Evolutionary conservation across 2,329 filamentous ascomycete genomes (phyloP).

Genomic region (Eurotiales sp.): DNA sequence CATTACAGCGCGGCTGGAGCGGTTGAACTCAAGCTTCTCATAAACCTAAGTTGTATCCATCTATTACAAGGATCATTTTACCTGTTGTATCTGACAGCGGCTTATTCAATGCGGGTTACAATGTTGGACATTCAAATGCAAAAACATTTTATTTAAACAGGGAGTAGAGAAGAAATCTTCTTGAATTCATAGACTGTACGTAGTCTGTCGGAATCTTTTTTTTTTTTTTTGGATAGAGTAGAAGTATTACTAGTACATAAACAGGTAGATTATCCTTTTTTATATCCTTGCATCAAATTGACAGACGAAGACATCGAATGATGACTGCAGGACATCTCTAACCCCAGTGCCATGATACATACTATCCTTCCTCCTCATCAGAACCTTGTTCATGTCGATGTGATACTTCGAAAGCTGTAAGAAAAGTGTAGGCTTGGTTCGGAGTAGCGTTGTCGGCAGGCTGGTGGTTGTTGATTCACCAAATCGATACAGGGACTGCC

Average conservation of each 20-base stretch:
- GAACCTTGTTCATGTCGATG: background rate
- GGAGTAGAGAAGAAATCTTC: too few species aligned
- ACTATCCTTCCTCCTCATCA: background rate
- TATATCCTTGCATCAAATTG: background rate
- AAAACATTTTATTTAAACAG: too few species aligned
- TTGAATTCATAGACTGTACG: too few species aligned
- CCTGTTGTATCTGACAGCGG: too few species aligned
- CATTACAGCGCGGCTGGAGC: constrained; percentile 39
- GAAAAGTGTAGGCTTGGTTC: background rate
- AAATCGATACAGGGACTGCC: background rate
- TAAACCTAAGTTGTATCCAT: background rate
- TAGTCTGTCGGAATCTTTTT: too few species aligned
- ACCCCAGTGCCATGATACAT: background rate
- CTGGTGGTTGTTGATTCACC: too few species aligned
- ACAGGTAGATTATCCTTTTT: background rate
- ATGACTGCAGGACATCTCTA: background rate
- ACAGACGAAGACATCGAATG: background rate
- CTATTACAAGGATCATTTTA: too few species aligned
- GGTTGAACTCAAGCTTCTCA: constrained; percentile 34
- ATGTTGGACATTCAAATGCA: too few species aligned
- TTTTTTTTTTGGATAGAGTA: background rate
- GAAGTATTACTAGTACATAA: background rate
- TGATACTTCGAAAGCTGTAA: too few species aligned
- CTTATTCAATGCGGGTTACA: too few species aligned
- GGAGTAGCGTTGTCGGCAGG: background rate